Percentiles rank a stretch among this genome's conserved stretches.
Conservation (phyloP, 192 early-diverging fungal genomes). For the Coemansia sp. region DNA sequence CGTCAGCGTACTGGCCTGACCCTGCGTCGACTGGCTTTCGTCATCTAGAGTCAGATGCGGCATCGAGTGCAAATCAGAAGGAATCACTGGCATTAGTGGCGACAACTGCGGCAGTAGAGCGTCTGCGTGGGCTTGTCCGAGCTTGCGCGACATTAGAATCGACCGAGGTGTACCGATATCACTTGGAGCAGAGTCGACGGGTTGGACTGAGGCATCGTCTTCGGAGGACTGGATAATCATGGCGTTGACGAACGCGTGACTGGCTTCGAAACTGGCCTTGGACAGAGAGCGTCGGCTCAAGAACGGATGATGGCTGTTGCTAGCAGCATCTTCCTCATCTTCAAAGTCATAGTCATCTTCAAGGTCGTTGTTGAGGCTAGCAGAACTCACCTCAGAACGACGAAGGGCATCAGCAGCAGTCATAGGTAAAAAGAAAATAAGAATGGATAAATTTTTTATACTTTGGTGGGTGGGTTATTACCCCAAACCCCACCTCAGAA, state of each 20-base stretch:
- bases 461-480: no score
- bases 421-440: not conserved
- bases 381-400: slow-evolving; percentile 6
- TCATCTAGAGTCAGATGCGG: slow-evolving; percentile 34
- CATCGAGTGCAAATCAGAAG: slow-evolving; percentile 10
- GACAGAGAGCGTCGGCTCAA: slow-evolving; percentile 30
- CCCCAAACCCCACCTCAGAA: no score
- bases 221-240: slow-evolving; percentile 25
- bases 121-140: slow-evolving; percentile 40
- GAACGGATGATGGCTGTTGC: slow-evolving; percentile 19
- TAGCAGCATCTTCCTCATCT: not conserved
- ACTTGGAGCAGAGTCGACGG: not conserved
- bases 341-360: slow-evolving; percentile 16
- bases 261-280: slow-evolving; percentile 43
- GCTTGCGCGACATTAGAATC: slow-evolving; percentile 54
- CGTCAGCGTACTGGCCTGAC: not conserved
- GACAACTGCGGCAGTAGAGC: slow-evolving; percentile 52
- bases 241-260: slow-evolving; percentile 40
- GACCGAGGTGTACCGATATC: slow-evolving; percentile 29
- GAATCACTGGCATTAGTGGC: slow-evolving; percentile 20
- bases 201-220: slow-evolving; percentile 9
- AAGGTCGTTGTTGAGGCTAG: slow-evolving; percentile 9
- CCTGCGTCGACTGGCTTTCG: not conserved
- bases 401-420: slow-evolving; percentile 2
- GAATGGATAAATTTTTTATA: not conserved